Conservation (phyloP, 2,329 filamentous ascomycete genomes). For the Clonostachys chloroleuca region DNA sequence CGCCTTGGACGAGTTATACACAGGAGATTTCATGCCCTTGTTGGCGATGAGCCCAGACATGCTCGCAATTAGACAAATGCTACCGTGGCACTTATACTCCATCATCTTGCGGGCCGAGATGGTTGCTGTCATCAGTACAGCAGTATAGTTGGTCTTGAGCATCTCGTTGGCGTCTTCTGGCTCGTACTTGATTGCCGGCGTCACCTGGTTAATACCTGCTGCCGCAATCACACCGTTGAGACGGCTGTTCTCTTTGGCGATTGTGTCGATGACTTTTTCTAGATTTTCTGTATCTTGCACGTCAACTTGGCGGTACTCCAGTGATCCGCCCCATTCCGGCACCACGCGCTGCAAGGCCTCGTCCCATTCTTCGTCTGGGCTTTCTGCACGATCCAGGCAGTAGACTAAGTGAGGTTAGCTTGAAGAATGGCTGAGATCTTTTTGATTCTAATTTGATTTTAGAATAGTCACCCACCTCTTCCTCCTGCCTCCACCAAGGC, state of each 20-base stretch:
- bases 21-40: constrained; percentile 60
- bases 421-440: background rate
- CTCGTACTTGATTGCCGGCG: constrained; percentile 61
- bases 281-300: constrained; percentile 58
- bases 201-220: constrained; percentile 66
- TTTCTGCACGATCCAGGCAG: constrained; percentile 46
- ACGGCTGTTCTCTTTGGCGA: constrained; percentile 55
- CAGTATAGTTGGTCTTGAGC: constrained; percentile 66
- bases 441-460: background rate
- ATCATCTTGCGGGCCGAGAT: constrained; percentile 63
- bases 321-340: constrained; percentile 56
- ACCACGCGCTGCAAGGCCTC: constrained; percentile 57
- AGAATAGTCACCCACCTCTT: constrained; percentile 35
- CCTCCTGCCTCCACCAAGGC: constrained; percentile 72
- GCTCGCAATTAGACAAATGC: constrained; percentile 52
- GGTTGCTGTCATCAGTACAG: constrained; percentile 66
- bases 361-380: constrained; percentile 53
- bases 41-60: constrained; percentile 49
- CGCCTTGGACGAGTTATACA: constrained; percentile 65
- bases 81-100: constrained; percentile 43
- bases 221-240: constrained; percentile 68
- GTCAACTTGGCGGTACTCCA: constrained; percentile 65
- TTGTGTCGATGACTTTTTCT: constrained; percentile 51
- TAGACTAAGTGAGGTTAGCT: constrained; percentile 35
- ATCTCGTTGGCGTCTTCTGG: constrained; percentile 55